Evolutionary conservation across 371 early-diverging fungal species (phyloP).

Genomic region (Mucor sp.): DNA sequence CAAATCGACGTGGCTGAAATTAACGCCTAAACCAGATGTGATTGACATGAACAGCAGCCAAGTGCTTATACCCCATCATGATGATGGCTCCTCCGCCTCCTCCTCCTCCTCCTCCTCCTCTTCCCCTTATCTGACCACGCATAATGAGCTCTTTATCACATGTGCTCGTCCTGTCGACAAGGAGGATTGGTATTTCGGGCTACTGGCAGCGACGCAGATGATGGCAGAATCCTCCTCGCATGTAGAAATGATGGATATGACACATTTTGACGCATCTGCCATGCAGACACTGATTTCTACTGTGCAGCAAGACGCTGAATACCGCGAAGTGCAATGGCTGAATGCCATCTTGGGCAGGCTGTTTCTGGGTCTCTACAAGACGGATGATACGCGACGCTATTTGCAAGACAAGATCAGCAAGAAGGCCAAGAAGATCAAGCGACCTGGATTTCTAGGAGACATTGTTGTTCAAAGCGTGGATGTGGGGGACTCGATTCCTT

Average conservation of each 20-base stretch:
- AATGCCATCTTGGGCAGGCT: conserved; percentile 88
- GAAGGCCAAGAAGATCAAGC: conserved; percentile 64
- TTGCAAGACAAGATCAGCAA: conserved; percentile 65
- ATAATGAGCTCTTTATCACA: conserved; percentile 45
- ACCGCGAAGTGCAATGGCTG: conserved; percentile 75
- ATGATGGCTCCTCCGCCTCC: conserved; percentile 1
- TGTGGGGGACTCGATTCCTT: conserved; percentile 82
- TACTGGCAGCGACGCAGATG: conserved; percentile 46
- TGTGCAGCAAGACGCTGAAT: conserved; percentile 57
- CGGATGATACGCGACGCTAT: conserved; percentile 55
- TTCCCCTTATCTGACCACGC: conserved; percentile 5
- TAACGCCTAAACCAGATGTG: conserved; percentile 32
- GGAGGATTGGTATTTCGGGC: conserved; percentile 86
- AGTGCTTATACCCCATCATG: neutral
- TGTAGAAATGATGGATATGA: conserved; percentile 45
- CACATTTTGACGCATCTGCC: conserved; percentile 51
- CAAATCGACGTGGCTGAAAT: conserved; percentile 52
- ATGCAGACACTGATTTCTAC: conserved; percentile 50
- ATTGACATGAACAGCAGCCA: neutral
- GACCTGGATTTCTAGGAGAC: conserved; percentile 76
- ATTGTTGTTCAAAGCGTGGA: conserved; percentile 74
- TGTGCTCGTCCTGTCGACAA: conserved; percentile 71
- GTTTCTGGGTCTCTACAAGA: conserved; percentile 72
- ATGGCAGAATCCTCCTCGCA: conserved; percentile 29
- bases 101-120: conserved; percentile 3